Conservation (phyloP, 331 rosid species). For the Rhamnella rubrinervis region DNA sequence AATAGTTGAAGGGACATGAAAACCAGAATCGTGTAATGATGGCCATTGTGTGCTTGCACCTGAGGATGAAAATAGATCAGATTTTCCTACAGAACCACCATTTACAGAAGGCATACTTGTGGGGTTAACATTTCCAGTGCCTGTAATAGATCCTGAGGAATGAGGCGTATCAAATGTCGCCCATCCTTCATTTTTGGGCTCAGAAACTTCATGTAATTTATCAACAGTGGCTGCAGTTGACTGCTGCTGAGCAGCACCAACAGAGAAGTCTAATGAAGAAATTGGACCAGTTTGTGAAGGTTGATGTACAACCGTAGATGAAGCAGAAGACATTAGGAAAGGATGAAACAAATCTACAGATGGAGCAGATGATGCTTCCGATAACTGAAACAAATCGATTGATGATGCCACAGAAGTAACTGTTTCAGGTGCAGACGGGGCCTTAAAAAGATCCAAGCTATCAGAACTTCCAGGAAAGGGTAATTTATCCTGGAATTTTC, state of each 20-base stretch:
- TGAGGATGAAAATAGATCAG: constrained; percentile 43
- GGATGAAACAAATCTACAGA: constrained; percentile 49
- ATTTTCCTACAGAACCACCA: constrained; percentile 35
- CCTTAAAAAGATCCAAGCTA: constrained; percentile 41
- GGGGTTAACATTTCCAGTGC: constrained; percentile 31
- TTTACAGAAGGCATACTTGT: constrained; percentile 28
- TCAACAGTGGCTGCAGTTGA: constrained; percentile 37
- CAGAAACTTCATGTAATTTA: constrained; percentile 36
- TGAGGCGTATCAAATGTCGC: constrained; percentile 73
- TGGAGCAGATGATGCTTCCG: constrained; percentile 36
- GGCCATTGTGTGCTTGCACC: constrained; percentile 47
- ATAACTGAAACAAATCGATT: constrained; percentile 56
- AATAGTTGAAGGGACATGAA: constrained; percentile 29
- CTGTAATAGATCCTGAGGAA: constrained; percentile 26
- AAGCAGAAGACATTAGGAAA: constrained; percentile 26
- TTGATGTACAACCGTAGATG: constrained; percentile 29
- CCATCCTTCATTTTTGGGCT: constrained; percentile 70
- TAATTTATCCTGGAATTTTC: constrained; percentile 36
- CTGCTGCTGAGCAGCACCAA: constrained; percentile 39
- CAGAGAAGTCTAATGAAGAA: constrained; percentile 46
- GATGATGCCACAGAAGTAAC: constrained; percentile 37
- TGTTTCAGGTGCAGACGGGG: constrained; percentile 25
- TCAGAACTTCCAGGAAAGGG: constrained; percentile 43
- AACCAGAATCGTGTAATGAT: constrained; percentile 31
- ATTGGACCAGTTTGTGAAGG: constrained; percentile 33